Percentiles rank a stretch among this genome's conserved stretches.
phyloP scores from a whole-genome alignment of 140 eudicot genomes.

The Stevia rebaudiana region DNA sequence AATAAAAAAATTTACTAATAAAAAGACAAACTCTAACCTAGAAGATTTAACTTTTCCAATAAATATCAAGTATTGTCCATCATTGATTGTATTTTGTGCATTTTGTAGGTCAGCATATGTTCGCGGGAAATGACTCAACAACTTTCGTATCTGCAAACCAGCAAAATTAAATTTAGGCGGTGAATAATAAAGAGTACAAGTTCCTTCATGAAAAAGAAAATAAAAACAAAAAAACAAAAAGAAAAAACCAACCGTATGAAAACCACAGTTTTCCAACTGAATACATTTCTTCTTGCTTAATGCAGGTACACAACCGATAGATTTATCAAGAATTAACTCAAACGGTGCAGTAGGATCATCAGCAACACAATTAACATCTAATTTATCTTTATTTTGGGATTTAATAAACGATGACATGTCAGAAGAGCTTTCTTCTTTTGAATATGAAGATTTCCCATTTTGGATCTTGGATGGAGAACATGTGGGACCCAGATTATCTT shows the following conservation, averaged over 20 bases:
- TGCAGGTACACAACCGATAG: conserved; percentile 48
- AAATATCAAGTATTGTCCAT: conserved; percentile 85
- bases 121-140: conserved; percentile 91
- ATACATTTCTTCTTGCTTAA: conserved; percentile 51
- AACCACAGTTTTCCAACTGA: conserved; percentile 70
- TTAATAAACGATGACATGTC: conserved; percentile 23
- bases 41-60: conserved; percentile 84
- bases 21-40: conserved; percentile 37
- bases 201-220: neutral
- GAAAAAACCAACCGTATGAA: conserved; percentile 58
- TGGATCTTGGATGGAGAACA: conserved; percentile 28
- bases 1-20: neutral
- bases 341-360: conserved; percentile 34
- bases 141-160: conserved; percentile 68
- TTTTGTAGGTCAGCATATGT: conserved; percentile 90
- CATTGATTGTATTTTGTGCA: conserved; percentile 67
- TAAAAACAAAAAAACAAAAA: neutral
- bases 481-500: conserved; percentile 25
- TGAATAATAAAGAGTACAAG: neutral
- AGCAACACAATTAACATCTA: conserved; percentile 15
- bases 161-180: conserved; percentile 9
- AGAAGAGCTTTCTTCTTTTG: conserved; percentile 31
- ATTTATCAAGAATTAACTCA: conserved; percentile 59
- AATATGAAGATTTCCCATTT: conserved; percentile 28
- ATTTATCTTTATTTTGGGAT: conserved; percentile 24